Percentiles rank a stretch among this genome's conserved stretches.
phyloP scores from a whole-genome alignment of 805 yeast genomes.

The Candida montana region DNA sequence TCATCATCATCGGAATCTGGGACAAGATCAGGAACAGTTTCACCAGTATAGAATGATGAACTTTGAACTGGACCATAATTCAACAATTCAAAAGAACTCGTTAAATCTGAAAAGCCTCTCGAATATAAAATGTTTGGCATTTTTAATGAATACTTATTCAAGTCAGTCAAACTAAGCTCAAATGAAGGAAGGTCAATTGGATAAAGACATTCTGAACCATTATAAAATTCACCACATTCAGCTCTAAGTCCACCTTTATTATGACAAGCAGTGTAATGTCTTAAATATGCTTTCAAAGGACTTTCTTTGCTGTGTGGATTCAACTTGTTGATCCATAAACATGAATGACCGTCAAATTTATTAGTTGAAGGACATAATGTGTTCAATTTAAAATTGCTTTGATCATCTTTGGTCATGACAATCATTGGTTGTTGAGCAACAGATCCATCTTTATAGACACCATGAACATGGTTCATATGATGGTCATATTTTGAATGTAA shows the following conservation, averaged over 20 bases:
- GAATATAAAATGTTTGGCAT: not conserved
- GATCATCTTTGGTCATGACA: not conserved
- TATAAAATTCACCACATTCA: not conserved
- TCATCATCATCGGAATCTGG: too few relatives aligned
- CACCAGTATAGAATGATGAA: too few relatives aligned
- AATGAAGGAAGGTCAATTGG: not conserved
- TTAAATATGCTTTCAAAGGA: constrained; percentile 5
- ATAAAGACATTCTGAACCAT: not conserved
- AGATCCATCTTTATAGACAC: constrained; percentile 4
- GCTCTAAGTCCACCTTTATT: not conserved
- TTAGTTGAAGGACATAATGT: constrained; percentile 1
- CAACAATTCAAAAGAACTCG: not conserved
- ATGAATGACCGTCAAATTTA: not conserved
- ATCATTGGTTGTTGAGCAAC: constrained; percentile 2
- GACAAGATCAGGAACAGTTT: too few relatives aligned
- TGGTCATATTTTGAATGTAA: constrained; percentile 11
- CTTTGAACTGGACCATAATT: too few relatives aligned
- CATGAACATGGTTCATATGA: constrained; percentile 15
- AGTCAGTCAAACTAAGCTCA: not conserved
- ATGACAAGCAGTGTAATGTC: not conserved
- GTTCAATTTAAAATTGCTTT: not conserved
- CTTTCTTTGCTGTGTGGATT: not conserved
- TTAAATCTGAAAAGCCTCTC: too few relatives aligned
- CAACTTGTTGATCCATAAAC: constrained; percentile 5
- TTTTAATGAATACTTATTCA: not conserved